Evolutionary conservation across 1,284 basidiomycete species (phyloP).

Genomic region (Polyporus tsugae): DNA sequence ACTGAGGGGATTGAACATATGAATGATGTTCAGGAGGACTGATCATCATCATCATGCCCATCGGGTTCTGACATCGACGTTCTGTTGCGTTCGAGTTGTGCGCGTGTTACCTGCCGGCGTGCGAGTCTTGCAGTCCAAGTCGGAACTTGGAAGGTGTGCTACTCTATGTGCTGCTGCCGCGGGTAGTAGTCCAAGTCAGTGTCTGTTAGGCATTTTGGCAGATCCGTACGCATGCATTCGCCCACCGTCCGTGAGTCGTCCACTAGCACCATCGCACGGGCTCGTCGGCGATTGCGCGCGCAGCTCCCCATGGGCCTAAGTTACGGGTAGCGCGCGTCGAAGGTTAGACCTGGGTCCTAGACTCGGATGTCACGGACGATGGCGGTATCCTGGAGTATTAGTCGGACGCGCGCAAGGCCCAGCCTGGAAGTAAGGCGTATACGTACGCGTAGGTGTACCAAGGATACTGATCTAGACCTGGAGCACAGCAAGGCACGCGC

Average conservation of each 20-base stretch:
- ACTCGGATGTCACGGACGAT: too few species aligned
- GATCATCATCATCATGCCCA: background rate
- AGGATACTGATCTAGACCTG: background rate
- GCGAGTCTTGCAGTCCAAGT: background rate
- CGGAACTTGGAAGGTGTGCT: background rate
- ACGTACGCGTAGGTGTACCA: too few species aligned
- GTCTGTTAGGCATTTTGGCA: background rate
- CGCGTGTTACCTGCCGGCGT: too few species aligned
- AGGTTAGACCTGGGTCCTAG: background rate
- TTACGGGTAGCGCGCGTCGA: too few species aligned
- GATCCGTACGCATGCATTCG: background rate
- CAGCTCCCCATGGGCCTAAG: background rate
- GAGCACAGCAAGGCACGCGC: conserved; percentile 1
- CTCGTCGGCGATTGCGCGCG: conserved; percentile 1
- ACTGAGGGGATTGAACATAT: background rate
- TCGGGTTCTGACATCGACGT: background rate
- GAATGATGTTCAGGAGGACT: background rate
- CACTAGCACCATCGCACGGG: background rate
- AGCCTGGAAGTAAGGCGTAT: background rate
- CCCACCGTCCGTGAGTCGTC: too few species aligned
- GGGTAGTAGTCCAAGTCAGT: too few species aligned
- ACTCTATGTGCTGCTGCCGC: too few species aligned
- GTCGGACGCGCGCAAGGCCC: background rate
- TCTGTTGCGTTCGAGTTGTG: too few species aligned
- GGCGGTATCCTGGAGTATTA: too few species aligned